Percentiles rank a stretch among this genome's conserved stretches.
Evolutionary conservation across 2,329 filamentous ascomycete species (phyloP).

Genomic region (Diaporthe ilicicola): DNA sequence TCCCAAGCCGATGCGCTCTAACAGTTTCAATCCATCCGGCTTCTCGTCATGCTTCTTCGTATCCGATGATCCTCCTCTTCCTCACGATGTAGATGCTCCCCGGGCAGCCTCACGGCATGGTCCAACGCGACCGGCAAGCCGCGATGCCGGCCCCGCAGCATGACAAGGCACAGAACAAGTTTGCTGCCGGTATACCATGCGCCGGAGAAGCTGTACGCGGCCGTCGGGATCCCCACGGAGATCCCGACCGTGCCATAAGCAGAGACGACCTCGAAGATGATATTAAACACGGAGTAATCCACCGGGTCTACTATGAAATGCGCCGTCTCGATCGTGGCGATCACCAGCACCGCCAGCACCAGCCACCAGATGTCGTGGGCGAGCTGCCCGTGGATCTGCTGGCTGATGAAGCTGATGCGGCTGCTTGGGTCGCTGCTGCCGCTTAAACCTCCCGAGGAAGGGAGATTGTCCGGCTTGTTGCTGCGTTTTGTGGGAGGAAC

Average conservation of each 20-base stretch:
- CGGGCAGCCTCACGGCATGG: conserved; percentile 55
- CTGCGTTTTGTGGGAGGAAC: conserved; percentile 37
- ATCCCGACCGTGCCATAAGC: conserved; percentile 69
- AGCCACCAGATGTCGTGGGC: conserved; percentile 74
- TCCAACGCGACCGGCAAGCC: conserved; percentile 65
- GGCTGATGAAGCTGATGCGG: conserved; percentile 58
- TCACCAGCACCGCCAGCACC: conserved; percentile 66
- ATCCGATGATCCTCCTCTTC: conserved; percentile 53
- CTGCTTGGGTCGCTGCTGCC: conserved; percentile 41
- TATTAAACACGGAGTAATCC: conserved; percentile 66
- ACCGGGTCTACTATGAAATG: conserved; percentile 61
- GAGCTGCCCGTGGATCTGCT: conserved; percentile 67
- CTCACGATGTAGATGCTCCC: conserved; percentile 46
- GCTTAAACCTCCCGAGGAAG: conserved; percentile 32
- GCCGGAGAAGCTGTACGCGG: conserved; percentile 63
- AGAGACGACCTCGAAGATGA: conserved; percentile 64
- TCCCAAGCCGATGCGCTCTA: not conserved
- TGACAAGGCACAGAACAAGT: conserved; percentile 64
- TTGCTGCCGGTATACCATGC: conserved; percentile 63
- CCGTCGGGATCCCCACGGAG: conserved; percentile 59
- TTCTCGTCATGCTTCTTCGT: conserved; percentile 46
- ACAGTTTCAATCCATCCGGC: not conserved
- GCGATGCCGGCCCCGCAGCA: conserved; percentile 63
- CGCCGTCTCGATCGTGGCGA: conserved; percentile 65
- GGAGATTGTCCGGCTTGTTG: conserved; percentile 23